These are phyloP conservation scores for Verticillium klebahnii DNA, from an alignment of 2,329 filamentous ascomycete species.

Conservation along the genomic window DNA sequence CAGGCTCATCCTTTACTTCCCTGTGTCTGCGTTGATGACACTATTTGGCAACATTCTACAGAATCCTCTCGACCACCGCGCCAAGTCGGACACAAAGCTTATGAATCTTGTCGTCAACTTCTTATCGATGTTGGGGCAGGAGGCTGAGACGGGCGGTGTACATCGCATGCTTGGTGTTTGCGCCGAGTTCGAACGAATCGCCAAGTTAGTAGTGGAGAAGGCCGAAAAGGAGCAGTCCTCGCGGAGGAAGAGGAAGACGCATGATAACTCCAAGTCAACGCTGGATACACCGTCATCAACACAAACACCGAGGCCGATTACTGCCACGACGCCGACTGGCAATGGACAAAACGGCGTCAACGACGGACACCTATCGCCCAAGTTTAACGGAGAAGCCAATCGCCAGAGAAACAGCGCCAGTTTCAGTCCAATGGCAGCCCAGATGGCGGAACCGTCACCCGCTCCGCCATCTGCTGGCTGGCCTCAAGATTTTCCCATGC, in stretches of 20 bases:
- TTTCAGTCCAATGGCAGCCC: constrained; percentile 32
- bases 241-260: constrained; percentile 77
- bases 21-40: constrained; percentile 89
- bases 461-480: constrained; percentile 39
- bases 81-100: constrained; percentile 80
- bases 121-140: constrained; percentile 79
- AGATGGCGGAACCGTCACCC: constrained; percentile 38
- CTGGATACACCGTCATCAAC: not conserved
- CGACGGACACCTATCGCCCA: constrained; percentile 9
- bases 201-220: constrained; percentile 84
- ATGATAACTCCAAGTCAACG: constrained; percentile 16
- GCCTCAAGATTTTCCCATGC: constrained; percentile 39
- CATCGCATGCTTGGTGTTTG: constrained; percentile 92
- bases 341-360: constrained; percentile 15
- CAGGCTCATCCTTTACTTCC: constrained; percentile 91
- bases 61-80: constrained; percentile 84
- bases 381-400: constrained; percentile 14
- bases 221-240: constrained; percentile 78
- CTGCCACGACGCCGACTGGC: constrained; percentile 21
- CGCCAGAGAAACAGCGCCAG: constrained; percentile 7
- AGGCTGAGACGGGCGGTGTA: constrained; percentile 85
- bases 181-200: constrained; percentile 94
- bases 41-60: constrained; percentile 95
- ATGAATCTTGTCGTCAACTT: constrained; percentile 95
- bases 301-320: constrained; percentile 24